Evolutionary conservation across 2,329 filamentous ascomycete genomes (phyloP).

Genomic region (Penicillium paneum): DNA sequence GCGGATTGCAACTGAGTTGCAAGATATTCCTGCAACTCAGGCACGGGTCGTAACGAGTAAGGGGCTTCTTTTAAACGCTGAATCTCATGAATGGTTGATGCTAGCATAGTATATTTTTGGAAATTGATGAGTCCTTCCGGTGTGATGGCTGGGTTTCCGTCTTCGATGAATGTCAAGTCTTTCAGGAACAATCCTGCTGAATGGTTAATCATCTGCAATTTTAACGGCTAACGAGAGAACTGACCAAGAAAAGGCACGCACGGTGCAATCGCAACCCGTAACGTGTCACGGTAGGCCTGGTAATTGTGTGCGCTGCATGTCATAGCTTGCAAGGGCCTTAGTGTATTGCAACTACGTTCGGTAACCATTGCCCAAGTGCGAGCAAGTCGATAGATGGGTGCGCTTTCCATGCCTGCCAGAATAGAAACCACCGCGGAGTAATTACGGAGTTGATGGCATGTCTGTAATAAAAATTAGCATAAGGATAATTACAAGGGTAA

Average conservation of each 20-base stretch:
- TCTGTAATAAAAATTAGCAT: conserved; percentile 50
- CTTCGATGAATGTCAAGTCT: conserved; percentile 92
- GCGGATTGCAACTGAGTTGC: conserved; percentile 86
- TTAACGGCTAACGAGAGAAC: conserved; percentile 24
- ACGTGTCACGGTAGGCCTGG: conserved; percentile 54
- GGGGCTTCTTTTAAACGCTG: conserved; percentile 94
- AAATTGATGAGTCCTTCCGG: conserved; percentile 75
- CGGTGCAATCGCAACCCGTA: conserved; percentile 83
- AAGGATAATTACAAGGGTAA: not conserved
- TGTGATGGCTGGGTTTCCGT: conserved; percentile 89
- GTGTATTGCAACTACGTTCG: conserved; percentile 66
- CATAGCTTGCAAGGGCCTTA: conserved; percentile 82
- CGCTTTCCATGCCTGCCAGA: conserved; percentile 85
- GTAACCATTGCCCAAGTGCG: conserved; percentile 90
- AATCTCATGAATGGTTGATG: conserved; percentile 48
- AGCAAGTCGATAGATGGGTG: conserved; percentile 85
- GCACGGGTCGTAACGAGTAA: conserved; percentile 78
- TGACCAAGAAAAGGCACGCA: conserved; percentile 95
- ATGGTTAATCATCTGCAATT: not conserved
- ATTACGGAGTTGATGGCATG: conserved; percentile 85
- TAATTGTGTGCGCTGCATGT: conserved; percentile 97
- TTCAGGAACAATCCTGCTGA: conserved; percentile 79
- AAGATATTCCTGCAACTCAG: conserved; percentile 75
- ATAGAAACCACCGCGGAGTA: conserved; percentile 94
- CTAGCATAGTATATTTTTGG: conserved; percentile 20